Evolutionary conservation across 345 rosid genomes (phyloP).

Genomic region (Toxicodendron radicans): DNA sequence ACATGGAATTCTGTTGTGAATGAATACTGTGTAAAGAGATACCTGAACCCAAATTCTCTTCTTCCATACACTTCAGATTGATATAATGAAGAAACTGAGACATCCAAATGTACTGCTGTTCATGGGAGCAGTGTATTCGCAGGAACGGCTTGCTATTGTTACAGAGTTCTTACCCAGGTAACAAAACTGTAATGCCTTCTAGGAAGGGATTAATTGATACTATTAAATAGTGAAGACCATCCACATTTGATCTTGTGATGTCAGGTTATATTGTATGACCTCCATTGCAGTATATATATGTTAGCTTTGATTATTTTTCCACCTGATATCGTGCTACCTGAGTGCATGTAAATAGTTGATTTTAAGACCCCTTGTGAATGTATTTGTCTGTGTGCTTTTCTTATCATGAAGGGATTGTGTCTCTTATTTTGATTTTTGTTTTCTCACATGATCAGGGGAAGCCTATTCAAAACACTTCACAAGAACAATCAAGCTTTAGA

Average conservation of each 20-base stretch:
- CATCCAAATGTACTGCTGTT: slow-evolving; percentile 89
- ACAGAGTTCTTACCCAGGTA: slow-evolving; percentile 90
- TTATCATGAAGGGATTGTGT: neutral
- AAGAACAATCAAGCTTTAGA: slow-evolving; percentile 66
- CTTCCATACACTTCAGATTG: slow-evolving; percentile 41
- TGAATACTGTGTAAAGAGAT: neutral
- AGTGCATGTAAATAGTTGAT: neutral
- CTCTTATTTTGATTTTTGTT: neutral
- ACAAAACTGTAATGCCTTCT: neutral
- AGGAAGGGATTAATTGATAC: neutral
- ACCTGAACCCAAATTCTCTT: neutral
- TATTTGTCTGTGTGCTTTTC: neutral
- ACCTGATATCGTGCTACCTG: neutral
- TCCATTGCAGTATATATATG: neutral
- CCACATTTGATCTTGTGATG: neutral
- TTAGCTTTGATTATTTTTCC: neutral
- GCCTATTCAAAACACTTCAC: slow-evolving; percentile 89
- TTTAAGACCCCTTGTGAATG: neutral
- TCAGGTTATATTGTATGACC: neutral
- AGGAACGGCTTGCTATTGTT: slow-evolving; percentile 71
- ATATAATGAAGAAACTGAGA: slow-evolving; percentile 81
- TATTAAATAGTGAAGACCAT: neutral
- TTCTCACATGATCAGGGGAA: slow-evolving; percentile 61
- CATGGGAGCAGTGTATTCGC: slow-evolving; percentile 91
- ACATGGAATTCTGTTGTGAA: neutral